A percentile compares a stretch with the other conserved stretches of the same genome.
Conservation (phyloP, 2,329 filamentous ascomycete species). For the Rhynchosporium secalis region DNA sequence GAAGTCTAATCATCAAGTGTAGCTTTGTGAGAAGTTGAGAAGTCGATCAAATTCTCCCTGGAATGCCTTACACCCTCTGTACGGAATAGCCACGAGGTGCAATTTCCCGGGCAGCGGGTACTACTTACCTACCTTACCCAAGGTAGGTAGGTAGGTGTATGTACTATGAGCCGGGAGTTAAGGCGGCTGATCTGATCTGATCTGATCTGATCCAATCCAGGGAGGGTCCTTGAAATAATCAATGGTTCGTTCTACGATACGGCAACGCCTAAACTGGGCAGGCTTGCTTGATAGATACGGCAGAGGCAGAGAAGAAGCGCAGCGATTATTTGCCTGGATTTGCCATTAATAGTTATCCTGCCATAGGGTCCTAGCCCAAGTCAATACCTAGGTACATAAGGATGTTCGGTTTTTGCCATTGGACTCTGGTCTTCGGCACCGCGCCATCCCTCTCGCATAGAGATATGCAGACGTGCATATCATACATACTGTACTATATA, state of each 20-base stretch:
- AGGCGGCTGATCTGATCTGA: conserved; percentile 23
- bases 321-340: conserved; percentile 11
- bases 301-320: conserved; percentile 8
- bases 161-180: neutral
- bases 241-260: conserved; percentile 20
- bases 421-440: conserved; percentile 5
- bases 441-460: conserved; percentile 9
- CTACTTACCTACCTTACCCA: neutral
- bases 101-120: conserved; percentile 27
- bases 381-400: too few species aligned
- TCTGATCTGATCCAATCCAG: conserved; percentile 29
- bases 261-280: conserved; percentile 21
- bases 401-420: too few species aligned
- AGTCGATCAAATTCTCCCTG: conserved; percentile 22
- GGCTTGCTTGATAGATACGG: too few species aligned
- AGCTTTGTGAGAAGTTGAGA: neutral
- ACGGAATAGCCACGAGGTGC: conserved; percentile 27
- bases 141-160: too few species aligned
- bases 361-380: too few species aligned
- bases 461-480: conserved; percentile 18
- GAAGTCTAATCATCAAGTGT: conserved; percentile 3
- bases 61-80: conserved; percentile 24
- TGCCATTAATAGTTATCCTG: neutral
- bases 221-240: conserved; percentile 27
- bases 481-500: too few species aligned